Base-by-base conservation (phyloP, 1,139 yeast species). In the Pichia sp. region DNA sequence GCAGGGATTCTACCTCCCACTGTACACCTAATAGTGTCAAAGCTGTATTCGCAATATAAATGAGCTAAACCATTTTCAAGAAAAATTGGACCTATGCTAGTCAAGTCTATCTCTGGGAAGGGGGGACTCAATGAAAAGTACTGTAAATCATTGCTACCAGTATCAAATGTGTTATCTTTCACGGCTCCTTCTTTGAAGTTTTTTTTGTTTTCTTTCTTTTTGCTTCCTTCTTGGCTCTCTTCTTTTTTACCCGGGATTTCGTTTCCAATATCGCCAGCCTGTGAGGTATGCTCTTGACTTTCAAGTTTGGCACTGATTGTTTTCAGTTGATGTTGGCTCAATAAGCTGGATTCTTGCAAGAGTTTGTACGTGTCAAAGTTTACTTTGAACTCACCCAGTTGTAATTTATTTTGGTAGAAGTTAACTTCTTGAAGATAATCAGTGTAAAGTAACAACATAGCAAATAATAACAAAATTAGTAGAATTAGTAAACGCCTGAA, bases 51-150 rank as follows among this genome's bases (percentile, higher is more conserved):
- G 45, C 66, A 62, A 30, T 50, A 56, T 18, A 63, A 50, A 19
- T 61, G 48, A 4, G 62, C 19, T 2, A 54, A 44, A 0, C 68
- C 68, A 48, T 62, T 56, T 45, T 64, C 68, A n/a, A 62, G 54
- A 47, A 63, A 64, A 1, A 63, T 59, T 1, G 68, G 68, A 0
- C 64, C 66, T 19, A 62, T 57, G 30, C 56, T 53, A 5, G 57
- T 49, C 18, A 63, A 48, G 26, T 63, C 66, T 8, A 61, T 46
- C 4, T 55, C 49, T 2, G 66, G 67, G 39, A 62, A 60, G 2
- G 65, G 66, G 1, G 65, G 65, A 25, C 55, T 50, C 10, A 61
- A 49, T 34, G 52, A 55, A 23, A 55, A 48, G 37, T 47, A 51
- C 25, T 51, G 23, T 6, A 19, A 10, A 2, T 28, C 41, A 13